phyloP scores from a whole-genome alignment of 441 rosid species.

The Adansonia grandidieri region DNA sequence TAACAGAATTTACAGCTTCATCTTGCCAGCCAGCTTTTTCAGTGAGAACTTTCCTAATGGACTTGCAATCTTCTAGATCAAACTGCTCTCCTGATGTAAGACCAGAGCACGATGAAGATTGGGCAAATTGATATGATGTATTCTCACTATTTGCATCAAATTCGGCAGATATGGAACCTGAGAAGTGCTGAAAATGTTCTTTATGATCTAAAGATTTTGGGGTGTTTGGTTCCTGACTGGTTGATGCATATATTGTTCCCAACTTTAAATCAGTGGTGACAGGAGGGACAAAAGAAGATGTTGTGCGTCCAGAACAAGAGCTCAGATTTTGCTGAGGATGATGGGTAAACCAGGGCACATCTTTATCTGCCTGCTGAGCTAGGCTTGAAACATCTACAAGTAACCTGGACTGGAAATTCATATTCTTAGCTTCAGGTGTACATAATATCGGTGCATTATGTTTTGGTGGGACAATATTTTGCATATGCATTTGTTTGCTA shows the following conservation, averaged over 20 bases:
- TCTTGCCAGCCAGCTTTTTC: constrained; percentile 68
- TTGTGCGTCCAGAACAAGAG: constrained; percentile 33
- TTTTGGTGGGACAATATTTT: constrained; percentile 25
- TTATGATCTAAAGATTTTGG: constrained; percentile 28
- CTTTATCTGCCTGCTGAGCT: constrained; percentile 35
- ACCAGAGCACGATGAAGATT: constrained; percentile 38
- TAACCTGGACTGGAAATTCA: constrained; percentile 36
- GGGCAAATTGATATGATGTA: constrained; percentile 34
- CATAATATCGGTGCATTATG: constrained; percentile 12
- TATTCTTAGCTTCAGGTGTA: constrained; percentile 29
- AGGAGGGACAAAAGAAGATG: constrained; percentile 46
- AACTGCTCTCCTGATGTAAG: constrained; percentile 31
- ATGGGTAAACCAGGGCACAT: constrained; percentile 24
- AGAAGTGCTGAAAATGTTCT: constrained; percentile 29
- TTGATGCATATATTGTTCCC: constrained; percentile 54
- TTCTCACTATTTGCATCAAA: constrained; percentile 35
- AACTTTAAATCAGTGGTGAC: constrained; percentile 71
- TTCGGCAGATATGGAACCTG: constrained; percentile 33
- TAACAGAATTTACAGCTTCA: constrained; percentile 58
- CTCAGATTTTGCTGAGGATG: constrained; percentile 28
- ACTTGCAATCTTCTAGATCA: constrained; percentile 52
- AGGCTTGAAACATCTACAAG: constrained; percentile 33
- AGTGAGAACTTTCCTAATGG: constrained; percentile 48
- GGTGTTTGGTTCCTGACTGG: constrained; percentile 40
- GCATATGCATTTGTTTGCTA: constrained; percentile 29